Evolutionary conservation across 768 basidiomycete species (phyloP).

Genomic region (Calocybe gangraenosa): DNA sequence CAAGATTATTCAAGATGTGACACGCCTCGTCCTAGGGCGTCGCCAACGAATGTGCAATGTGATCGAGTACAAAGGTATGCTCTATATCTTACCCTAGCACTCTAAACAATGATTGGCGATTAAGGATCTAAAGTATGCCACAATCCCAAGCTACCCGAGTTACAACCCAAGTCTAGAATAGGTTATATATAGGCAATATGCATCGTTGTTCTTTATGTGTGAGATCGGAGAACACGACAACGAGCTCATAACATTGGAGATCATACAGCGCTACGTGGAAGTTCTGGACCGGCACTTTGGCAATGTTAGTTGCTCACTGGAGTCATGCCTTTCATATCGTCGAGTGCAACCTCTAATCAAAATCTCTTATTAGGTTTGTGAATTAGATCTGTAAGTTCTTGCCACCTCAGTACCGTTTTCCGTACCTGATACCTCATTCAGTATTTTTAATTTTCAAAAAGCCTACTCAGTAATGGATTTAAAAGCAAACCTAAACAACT

Average conservation of each 20-base stretch:
- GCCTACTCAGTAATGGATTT: conserved; percentile 67
- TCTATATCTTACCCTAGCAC: conserved; percentile 11
- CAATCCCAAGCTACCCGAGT: conserved; percentile 30
- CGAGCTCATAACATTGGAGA: conserved; percentile 77
- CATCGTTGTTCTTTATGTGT: conserved; percentile 81
- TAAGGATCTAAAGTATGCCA: conserved; percentile 37
- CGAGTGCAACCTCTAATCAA: conserved; percentile 47
- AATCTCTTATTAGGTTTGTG: conserved; percentile 66
- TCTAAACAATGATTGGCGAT: not conserved
- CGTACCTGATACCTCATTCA: conserved; percentile 22
- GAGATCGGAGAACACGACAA: conserved; percentile 73
- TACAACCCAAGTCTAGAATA: conserved; percentile 27
- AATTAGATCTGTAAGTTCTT: conserved; percentile 79
- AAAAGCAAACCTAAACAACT: not conserved
- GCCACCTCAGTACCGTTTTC: not conserved
- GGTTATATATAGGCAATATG: conserved; percentile 82
- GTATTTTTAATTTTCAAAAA: conserved; percentile 97
- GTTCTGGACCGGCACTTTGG: conserved; percentile 79
- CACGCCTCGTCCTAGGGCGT: conserved; percentile 85
- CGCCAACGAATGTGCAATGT: conserved; percentile 94
- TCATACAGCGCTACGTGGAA: conserved; percentile 82
- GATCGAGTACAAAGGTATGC: conserved; percentile 89
- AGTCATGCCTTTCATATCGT: conserved; percentile 26
- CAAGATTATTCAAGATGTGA: conserved; percentile 95
- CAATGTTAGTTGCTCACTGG: conserved; percentile 41